Evolutionary conservation across 345 rosid genomes (phyloP).

Genomic region (Erodium maritimum): DNA sequence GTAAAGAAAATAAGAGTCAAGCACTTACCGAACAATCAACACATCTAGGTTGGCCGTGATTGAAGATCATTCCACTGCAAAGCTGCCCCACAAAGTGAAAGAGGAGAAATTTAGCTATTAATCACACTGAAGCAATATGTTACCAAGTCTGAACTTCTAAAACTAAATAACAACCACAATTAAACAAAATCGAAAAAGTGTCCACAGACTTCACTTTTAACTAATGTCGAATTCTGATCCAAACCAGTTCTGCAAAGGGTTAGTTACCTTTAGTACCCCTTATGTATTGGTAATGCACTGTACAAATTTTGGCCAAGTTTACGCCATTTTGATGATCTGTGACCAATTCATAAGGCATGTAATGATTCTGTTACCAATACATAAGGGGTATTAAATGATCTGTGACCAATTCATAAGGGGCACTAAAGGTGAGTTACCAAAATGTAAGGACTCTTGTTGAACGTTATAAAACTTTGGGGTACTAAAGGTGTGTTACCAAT

Average conservation of each 20-base stretch:
- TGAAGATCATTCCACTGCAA: constrained; percentile 74
- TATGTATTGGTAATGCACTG: too few species aligned
- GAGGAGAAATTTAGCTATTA: constrained; percentile 17
- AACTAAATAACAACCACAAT: not conserved
- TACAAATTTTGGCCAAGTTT: too few species aligned
- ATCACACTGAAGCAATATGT: constrained; percentile 10
- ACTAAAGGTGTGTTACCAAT: too few species aligned
- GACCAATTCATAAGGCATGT: too few species aligned
- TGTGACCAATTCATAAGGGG: too few species aligned
- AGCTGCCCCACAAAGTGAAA: constrained; percentile 53
- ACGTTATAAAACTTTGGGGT: too few species aligned
- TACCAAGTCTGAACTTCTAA: not conserved
- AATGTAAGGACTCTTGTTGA: too few species aligned
- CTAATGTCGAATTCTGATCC: not conserved
- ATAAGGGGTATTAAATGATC: too few species aligned
- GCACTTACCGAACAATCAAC: constrained; percentile 58
- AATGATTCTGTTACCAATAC: too few species aligned
- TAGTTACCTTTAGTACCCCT: too few species aligned
- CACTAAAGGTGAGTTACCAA: too few species aligned
- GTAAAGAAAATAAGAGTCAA: constrained; percentile 9
- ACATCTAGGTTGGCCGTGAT: constrained; percentile 81
- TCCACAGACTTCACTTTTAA: not conserved
- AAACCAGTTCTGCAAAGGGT: not conserved
- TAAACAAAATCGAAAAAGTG: not conserved
- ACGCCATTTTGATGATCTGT: too few species aligned